Conservation (phyloP, 768 basidiomycete species). For the Punctularia strigosozonata region DNA sequence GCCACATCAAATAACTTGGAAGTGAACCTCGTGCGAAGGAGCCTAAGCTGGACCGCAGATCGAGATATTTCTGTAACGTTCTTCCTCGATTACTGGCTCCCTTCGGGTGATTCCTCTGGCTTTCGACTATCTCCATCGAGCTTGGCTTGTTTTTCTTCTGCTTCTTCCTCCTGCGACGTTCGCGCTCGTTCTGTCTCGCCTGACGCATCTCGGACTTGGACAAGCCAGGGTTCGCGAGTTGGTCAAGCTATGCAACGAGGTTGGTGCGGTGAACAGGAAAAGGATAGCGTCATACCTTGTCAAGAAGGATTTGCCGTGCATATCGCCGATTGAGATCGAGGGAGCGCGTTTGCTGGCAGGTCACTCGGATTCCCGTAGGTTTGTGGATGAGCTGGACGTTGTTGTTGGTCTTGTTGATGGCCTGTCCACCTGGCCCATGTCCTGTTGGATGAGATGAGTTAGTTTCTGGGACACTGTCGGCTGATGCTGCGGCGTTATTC, state of each 20-base stretch:
- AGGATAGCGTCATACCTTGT: conserved; percentile 38
- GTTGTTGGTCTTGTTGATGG: conserved; percentile 89
- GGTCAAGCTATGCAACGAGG: conserved; percentile 43
- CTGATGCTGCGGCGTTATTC: conserved; percentile 12
- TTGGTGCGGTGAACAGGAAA: background rate
- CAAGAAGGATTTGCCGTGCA: conserved; percentile 60
- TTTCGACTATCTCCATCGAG: no score
- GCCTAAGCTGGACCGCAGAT: no score
- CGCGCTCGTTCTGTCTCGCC: conserved; percentile 68
- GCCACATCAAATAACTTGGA: no score
- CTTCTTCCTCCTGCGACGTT: conserved; percentile 66
- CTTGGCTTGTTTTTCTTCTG: conserved; percentile 62
- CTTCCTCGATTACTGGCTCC: no score
- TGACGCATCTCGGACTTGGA: conserved; percentile 57
- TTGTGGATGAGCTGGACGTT: conserved; percentile 85
- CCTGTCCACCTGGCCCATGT: conserved; percentile 92
- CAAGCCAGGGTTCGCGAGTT: conserved; percentile 60
- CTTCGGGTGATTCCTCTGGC: no score
- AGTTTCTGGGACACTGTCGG: conserved; percentile 4
- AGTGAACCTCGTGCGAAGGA: no score
- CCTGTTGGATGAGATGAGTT: conserved; percentile 30
- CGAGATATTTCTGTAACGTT: no score
- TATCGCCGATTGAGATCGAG: conserved; percentile 65
- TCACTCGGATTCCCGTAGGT: conserved; percentile 78
- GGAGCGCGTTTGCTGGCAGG: conserved; percentile 84